A percentile compares a stretch with the other conserved stretches of the same genome.
Evolutionary conservation across 495 filamentous ascomycete species (phyloP).

Genomic region (Hypoxylon fuscum): DNA sequence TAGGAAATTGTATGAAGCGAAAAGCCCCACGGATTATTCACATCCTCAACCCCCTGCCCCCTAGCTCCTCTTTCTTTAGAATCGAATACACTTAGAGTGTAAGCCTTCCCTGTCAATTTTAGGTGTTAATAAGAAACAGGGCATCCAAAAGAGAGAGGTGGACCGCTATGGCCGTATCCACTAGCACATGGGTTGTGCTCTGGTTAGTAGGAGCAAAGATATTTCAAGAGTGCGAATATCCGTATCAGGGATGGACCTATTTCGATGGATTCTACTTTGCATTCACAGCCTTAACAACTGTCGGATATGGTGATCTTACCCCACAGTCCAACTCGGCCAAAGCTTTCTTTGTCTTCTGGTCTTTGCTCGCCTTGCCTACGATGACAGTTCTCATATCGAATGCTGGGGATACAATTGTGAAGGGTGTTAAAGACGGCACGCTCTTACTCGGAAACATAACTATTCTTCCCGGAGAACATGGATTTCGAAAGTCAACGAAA

Average conservation of each 20-base stretch:
- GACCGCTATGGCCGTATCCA: slow-evolving; percentile 71
- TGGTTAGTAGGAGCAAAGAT: slow-evolving; percentile 83
- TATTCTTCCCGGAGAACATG: slow-evolving; percentile 74
- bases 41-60: too few relatives aligned
- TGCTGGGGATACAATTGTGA: slow-evolving; percentile 82
- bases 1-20: background rate
- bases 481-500: slow-evolving; percentile 54
- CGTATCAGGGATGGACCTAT: slow-evolving; percentile 74
- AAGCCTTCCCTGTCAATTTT: background rate
- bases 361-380: slow-evolving; percentile 80
- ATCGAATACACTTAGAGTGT: background rate
- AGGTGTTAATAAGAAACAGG: slow-evolving; percentile 22
- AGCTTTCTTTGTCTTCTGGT: slow-evolving; percentile 91
- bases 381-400: slow-evolving; percentile 87
- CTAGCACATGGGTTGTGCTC: slow-evolving; percentile 70
- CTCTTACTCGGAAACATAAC: slow-evolving; percentile 76
- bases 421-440: slow-evolving; percentile 72
- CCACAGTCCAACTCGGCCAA: slow-evolving; percentile 76
- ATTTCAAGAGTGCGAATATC: slow-evolving; percentile 62
- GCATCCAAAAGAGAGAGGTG: slow-evolving; percentile 72
- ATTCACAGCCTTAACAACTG: slow-evolving; percentile 80
- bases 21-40: background rate
- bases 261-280: slow-evolving; percentile 83
- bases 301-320: slow-evolving; percentile 84
- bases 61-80: background rate